phyloP scores from a whole-genome alignment of 768 basidiomycete species.

The Leccinellum rugosiceps region DNA sequence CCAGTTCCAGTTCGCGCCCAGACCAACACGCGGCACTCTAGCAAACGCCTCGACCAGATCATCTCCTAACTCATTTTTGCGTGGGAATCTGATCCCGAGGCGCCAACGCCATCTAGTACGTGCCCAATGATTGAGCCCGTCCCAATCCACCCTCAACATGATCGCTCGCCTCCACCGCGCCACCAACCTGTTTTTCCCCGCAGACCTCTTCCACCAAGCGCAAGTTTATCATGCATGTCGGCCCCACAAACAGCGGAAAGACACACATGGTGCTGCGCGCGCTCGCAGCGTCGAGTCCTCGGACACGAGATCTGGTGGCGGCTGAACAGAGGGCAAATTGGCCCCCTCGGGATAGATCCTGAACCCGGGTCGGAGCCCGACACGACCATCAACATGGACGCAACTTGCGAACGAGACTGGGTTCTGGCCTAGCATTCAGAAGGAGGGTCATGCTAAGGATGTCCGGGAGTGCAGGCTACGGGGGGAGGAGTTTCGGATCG shows the following conservation, averaged over 20 bases:
- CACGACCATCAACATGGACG: too few relatives aligned
- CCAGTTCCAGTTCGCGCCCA: conserved; percentile 41
- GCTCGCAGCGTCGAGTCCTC: conserved; percentile 76
- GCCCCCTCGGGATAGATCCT: conserved; percentile 60
- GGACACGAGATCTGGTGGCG: conserved; percentile 95
- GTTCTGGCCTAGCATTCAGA: conserved; percentile 25
- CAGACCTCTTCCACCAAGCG: conserved; percentile 56
- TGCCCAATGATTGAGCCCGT: conserved; percentile 20
- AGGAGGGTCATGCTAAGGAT: conserved; percentile 44
- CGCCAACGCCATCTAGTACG: conserved; percentile 26
- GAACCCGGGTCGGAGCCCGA: conserved; percentile 37
- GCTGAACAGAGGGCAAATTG: conserved; percentile 86
- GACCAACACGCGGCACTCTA: conserved; percentile 25
- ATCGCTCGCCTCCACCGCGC: conserved; percentile 38
- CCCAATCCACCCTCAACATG: conserved; percentile 32
- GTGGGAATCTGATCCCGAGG: conserved; percentile 48
- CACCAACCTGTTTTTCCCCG: conserved; percentile 44
- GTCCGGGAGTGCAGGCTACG: conserved; percentile 76
- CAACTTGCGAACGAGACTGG: conserved; percentile 22
- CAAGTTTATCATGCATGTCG: conserved; percentile 92
- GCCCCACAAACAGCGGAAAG: conserved; percentile 98
- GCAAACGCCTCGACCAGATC: conserved; percentile 41
- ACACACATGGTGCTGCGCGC: too few relatives aligned
- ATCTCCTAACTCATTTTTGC: conserved; percentile 52
- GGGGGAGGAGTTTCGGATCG: conserved; percentile 83